Conservation (phyloP, 805 yeast species). For the Candida parachauliodes region DNA sequence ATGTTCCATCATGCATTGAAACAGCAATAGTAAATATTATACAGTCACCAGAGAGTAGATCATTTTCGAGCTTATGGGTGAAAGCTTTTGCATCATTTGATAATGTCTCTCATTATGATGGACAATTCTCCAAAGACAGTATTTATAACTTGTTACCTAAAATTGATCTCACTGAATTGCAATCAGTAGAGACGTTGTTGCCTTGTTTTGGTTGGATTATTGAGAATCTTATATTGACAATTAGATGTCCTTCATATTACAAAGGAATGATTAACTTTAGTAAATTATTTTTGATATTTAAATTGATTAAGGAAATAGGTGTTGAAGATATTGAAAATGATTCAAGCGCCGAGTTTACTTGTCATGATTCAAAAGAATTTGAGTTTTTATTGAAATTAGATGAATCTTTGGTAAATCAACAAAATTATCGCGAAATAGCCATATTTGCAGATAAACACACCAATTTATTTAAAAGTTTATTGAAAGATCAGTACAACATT, state of each 20-base stretch:
- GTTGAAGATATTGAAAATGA: constrained; percentile 30
- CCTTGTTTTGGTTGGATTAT: constrained; percentile 93
- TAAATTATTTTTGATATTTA: constrained; percentile 48
- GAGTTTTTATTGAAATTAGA: constrained; percentile 50
- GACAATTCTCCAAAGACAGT: constrained; percentile 17
- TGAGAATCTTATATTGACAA: constrained; percentile 66
- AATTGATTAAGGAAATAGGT: constrained; percentile 35
- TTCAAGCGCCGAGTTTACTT: constrained; percentile 14
- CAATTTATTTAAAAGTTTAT: constrained; percentile 25
- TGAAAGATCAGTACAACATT: constrained; percentile 31
- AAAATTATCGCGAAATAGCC: constrained; percentile 1
- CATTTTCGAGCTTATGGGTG: constrained; percentile 67
- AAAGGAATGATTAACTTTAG: constrained; percentile 74
- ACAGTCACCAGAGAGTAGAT: constrained; percentile 75
- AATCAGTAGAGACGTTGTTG: constrained; percentile 47
- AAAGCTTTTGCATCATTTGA: constrained; percentile 35
- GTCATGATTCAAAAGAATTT: constrained; percentile 42
- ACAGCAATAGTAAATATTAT: constrained; percentile 71
- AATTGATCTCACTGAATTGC: constrained; percentile 24
- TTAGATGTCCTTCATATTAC: constrained; percentile 69
- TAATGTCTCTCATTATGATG: neutral
- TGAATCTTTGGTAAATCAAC: constrained; percentile 22
- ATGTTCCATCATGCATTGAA: constrained; percentile 80
- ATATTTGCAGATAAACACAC: constrained; percentile 16
- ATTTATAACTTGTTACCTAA: constrained; percentile 30